Conservation (phyloP, 805 yeast genomes). For the Pichia rugopelliculosa region DNA sequence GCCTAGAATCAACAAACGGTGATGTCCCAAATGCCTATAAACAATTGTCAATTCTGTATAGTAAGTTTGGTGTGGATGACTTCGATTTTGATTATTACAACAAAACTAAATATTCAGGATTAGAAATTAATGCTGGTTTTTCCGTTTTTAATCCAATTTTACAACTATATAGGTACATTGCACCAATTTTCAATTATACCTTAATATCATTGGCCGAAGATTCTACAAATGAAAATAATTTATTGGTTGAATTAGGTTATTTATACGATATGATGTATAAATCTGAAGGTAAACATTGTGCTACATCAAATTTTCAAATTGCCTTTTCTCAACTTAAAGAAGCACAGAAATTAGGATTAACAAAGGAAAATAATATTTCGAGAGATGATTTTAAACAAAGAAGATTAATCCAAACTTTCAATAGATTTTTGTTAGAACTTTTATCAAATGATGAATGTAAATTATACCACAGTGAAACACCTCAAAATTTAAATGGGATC, state of each 20-base stretch:
- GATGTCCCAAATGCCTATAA: conserved; percentile 68
- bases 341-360: conserved; percentile 45
- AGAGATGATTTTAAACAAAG: conserved; percentile 39
- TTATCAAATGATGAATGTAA: conserved; percentile 42
- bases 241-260: conserved; percentile 79
- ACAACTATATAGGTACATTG: conserved; percentile 72
- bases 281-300: conserved; percentile 71
- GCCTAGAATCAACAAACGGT: conserved; percentile 28
- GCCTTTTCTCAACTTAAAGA: conserved; percentile 41
- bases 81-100: conserved; percentile 88
- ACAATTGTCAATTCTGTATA: conserved; percentile 69
- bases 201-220: conserved; percentile 49
- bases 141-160: conserved; percentile 70
- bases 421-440: conserved; percentile 48
- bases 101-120: conserved; percentile 64
- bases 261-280: conserved; percentile 85
- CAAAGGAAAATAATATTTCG: conserved; percentile 42
- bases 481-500: conserved; percentile 22
- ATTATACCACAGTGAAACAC: conserved; percentile 19
- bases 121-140: conserved; percentile 82
- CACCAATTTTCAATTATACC: conserved; percentile 62
- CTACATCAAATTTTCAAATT: conserved; percentile 71
- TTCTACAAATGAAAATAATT: conserved; percentile 38
- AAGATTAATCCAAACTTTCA: conserved; percentile 44
- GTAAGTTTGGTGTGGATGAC: conserved; percentile 87